Base-by-base conservation (phyloP, 768 basidiomycete genomes). In the Russula dissimulans region DNA sequence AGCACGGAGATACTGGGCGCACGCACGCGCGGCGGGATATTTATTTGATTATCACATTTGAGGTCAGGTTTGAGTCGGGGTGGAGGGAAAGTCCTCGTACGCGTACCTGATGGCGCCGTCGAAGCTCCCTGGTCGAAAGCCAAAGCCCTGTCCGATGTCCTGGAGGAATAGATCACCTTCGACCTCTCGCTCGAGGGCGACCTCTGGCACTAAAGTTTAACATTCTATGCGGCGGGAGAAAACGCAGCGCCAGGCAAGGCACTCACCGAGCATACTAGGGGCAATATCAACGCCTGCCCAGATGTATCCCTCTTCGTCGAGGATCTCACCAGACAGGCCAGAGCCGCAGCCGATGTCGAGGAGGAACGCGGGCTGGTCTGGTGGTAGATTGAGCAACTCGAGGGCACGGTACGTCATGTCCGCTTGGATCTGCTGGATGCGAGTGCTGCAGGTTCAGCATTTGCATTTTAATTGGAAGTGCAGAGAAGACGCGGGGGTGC, bases 331-430 rank as follows among this genome's bases (percentile, higher is more conserved):
- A 26, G 91, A 94, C 18, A 99, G 74, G 3, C 97, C 97, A n/a
- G 89, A 92, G 17, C 97, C 97, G 68, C 95, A 98, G 2, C 97
- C 97, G 58, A 99, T 93, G 71, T 99, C 97, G 38, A 98, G 81
- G 15, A 99, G 75, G 68, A 89, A 90, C 0, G 89, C 87, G 0
- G 94, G 83, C 60, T 92, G 78, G 48, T 85, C 87, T 49, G 80
- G 79, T 10, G 93, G 87, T 41, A 97, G 74, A 66, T 85, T 89
- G 45, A 98, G 78, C 11, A 99, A 79, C 71, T 98, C 97, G 38
- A 99, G 75, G 2, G 95, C 95, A 66, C 97, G 82, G 67, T 94
- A 90, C 15, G 97, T 97, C 97, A 99, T 97, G 64, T 95, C 87
- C 10, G 93, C 88, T 70, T 99, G 97, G 62, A 99, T 94, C 71